Conservation (phyloP, 2,329 filamentous ascomycete genomes). For the Microcyclosporella mali region DNA sequence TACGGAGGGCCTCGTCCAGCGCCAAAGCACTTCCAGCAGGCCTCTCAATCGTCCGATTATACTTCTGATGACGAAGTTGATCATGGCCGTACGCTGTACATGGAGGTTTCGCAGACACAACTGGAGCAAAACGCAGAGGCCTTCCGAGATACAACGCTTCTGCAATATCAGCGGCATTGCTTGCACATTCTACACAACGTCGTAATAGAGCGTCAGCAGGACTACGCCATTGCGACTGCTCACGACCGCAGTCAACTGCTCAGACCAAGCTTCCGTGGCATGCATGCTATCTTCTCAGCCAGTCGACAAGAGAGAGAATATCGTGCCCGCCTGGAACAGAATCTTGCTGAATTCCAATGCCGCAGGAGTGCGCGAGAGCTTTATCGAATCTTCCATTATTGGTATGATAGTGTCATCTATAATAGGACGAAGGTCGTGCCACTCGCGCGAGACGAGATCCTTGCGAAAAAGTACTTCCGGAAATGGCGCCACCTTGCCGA, state of each 20-base stretch:
- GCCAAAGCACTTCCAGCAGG: slow-evolving; percentile 14
- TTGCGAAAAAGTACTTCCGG: slow-evolving; percentile 62
- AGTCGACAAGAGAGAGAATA: slow-evolving; percentile 13
- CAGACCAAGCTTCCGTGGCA: slow-evolving; percentile 45
- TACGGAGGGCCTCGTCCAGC: slow-evolving; percentile 7
- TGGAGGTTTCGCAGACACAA: slow-evolving; percentile 23
- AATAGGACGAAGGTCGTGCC: neutral
- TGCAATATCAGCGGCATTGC: slow-evolving; percentile 17
- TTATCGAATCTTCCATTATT: slow-evolving; percentile 62
- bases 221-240: slow-evolving; percentile 39
- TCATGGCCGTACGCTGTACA: slow-evolving; percentile 17
- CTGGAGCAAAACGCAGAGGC: slow-evolving; percentile 27
- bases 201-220: slow-evolving; percentile 30
- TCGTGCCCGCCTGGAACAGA: slow-evolving; percentile 7
- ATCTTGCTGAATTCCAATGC: slow-evolving; percentile 24
- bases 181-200: slow-evolving; percentile 41
- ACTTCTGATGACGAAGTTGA: slow-evolving; percentile 14
- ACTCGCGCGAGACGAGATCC: slow-evolving; percentile 32
- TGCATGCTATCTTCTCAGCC: slow-evolving; percentile 31
- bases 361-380: slow-evolving; percentile 3
- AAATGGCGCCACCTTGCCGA: slow-evolving; percentile 62
- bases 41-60: slow-evolving; percentile 11
- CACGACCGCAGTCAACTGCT: slow-evolving; percentile 49
- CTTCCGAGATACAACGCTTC: slow-evolving; percentile 19
- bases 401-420: slow-evolving; percentile 55